phyloP scores from a whole-genome alignment of 1,284 basidiomycete genomes.

The Laetiporus sulphureus region DNA sequence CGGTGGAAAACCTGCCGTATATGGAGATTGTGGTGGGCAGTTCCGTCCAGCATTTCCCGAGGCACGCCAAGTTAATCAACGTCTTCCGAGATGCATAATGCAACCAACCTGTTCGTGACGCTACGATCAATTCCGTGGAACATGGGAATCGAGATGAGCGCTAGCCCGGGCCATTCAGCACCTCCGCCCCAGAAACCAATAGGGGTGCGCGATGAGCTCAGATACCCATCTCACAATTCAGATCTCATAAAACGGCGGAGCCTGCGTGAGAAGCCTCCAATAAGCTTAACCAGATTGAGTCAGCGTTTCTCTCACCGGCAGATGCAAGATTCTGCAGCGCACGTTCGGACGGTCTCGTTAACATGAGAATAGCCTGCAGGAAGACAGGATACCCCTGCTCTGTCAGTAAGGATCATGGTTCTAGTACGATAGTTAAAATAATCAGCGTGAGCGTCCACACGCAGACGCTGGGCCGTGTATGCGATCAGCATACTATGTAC shows the following conservation, averaged over 20 bases:
- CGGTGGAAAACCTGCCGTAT: too few species aligned
- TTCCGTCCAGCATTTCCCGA: too few species aligned
- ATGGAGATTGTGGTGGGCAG: too few species aligned
- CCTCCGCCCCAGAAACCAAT: not conserved
- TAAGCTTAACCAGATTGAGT: not conserved
- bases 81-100: not conserved
- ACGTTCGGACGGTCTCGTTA: too few species aligned
- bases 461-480: too few species aligned
- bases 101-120: not conserved
- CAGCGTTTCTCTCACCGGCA: conserved; percentile 1
- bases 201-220: conserved; percentile 1
- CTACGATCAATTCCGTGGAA: not conserved
- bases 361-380: too few species aligned
- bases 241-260: conserved; percentile 3
- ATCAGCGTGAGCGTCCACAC: too few species aligned
- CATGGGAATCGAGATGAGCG: not conserved
- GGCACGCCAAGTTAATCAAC: not conserved
- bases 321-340: too few species aligned
- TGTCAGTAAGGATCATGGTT: too few species aligned
- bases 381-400: too few species aligned
- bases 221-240: not conserved
- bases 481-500: too few species aligned
- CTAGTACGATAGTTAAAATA: too few species aligned
- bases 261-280: not conserved
- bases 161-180: not conserved